A percentile compares a stretch with the other conserved stretches of the same genome.
phyloP scores from a whole-genome alignment of 495 filamentous ascomycete genomes.

The Talaromyces liani region DNA sequence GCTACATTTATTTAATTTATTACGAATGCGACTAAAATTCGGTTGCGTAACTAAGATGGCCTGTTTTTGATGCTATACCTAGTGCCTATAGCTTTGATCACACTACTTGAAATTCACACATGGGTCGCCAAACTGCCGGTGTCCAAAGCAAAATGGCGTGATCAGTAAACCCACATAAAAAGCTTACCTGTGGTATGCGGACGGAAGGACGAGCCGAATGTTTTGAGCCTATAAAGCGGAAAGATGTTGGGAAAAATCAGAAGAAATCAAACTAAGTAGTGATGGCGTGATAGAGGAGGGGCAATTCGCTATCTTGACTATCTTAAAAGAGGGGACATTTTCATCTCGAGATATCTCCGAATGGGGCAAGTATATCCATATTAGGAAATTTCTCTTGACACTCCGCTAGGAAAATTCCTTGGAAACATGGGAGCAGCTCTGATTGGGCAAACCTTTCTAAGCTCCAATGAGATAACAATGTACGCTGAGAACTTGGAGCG shows the following conservation, averaged over 20 bases:
- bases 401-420: background rate
- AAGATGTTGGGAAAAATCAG: background rate
- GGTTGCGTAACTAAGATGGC: background rate
- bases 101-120: background rate
- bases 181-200: background rate
- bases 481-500: no score
- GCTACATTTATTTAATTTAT: background rate
- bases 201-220: background rate
- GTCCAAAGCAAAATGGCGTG: constrained; percentile 1
- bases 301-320: background rate
- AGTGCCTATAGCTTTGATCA: background rate
- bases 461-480: background rate
- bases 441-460: background rate
- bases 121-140: background rate
- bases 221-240: background rate
- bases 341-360: background rate
- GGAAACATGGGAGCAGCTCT: background rate
- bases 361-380: background rate
- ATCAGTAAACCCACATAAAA: background rate
- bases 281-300: background rate
- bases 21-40: background rate
- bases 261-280: background rate
- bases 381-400: background rate
- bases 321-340: background rate
- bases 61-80: constrained; percentile 1